These are phyloP conservation scores for Candida ascalaphidarum DNA, from an alignment of 805 yeast species.

Conservation along the genomic window DNA sequence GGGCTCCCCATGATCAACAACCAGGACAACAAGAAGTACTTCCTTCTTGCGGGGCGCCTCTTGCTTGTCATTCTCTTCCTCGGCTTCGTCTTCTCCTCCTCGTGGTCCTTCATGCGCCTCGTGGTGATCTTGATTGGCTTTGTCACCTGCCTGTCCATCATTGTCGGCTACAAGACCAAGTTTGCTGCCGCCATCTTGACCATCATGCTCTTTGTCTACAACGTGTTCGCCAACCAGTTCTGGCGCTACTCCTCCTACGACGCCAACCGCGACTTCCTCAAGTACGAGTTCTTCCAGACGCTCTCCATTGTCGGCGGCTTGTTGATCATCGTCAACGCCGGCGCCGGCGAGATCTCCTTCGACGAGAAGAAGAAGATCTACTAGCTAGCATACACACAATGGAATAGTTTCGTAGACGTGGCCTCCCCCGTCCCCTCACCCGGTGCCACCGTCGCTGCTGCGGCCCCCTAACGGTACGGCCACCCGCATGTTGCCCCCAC, in stretches of 20 bases:
- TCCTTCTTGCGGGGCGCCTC: constrained; percentile 80
- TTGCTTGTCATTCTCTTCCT: constrained; percentile 77
- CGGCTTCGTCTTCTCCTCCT: constrained; percentile 71
- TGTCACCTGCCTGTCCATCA: constrained; percentile 64
- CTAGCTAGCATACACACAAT: too few relatives aligned
- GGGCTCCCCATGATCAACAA: constrained; percentile 61
- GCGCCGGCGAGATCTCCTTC: constrained; percentile 89
- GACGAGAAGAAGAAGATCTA: constrained; percentile 95
- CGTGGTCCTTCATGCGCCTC: constrained; percentile 61
- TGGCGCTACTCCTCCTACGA: constrained; percentile 71
- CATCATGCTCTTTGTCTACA: constrained; percentile 63
- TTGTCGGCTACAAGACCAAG: constrained; percentile 89
- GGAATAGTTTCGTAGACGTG: too few relatives aligned
- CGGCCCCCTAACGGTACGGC: too few relatives aligned
- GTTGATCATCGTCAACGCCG: constrained; percentile 82
- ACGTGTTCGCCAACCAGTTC: constrained; percentile 75
- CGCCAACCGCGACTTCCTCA: constrained; percentile 77
- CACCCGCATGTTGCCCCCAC: too few relatives aligned
- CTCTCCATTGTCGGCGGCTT: constrained; percentile 93
- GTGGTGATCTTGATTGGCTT: constrained; percentile 64
- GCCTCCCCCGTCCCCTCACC: too few relatives aligned
- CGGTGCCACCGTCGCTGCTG: too few relatives aligned
- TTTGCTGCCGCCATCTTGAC: constrained; percentile 71
- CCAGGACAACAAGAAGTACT: constrained; percentile 71
- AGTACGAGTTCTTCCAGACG: constrained; percentile 92